Conservation (phyloP, 805 yeast species). For the Wickerhamomyces chambardii region DNA sequence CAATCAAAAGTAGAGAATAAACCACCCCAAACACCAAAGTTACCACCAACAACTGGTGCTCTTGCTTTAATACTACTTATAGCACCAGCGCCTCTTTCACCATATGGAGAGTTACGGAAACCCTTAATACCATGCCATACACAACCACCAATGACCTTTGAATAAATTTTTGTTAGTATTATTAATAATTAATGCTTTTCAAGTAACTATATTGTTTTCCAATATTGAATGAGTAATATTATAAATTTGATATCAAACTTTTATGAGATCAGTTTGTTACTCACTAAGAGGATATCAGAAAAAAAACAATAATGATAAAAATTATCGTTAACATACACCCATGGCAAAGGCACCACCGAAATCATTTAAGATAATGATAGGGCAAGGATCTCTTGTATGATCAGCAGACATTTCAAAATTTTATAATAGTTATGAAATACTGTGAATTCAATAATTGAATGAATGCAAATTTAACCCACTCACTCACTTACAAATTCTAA, state of each 20-base stretch:
- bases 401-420: slow-evolving; percentile 88
- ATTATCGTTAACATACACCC: slow-evolving; percentile 61
- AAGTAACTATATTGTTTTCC: no score
- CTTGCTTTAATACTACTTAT: slow-evolving; percentile 86
- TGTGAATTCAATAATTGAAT: no score
- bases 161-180: neutral
- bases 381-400: slow-evolving; percentile 99
- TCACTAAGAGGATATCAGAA: neutral
- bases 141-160: slow-evolving; percentile 78
- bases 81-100: slow-evolving; percentile 90
- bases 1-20: slow-evolving; percentile 93
- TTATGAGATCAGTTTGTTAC: no score
- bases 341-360: slow-evolving; percentile 99
- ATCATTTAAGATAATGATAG: slow-evolving; percentile 90
- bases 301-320: neutral
- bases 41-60: slow-evolving; percentile 98
- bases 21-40: slow-evolving; percentile 99
- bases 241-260: no score
- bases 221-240: no score
- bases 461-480: no score
- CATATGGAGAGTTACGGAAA: slow-evolving; percentile 94
- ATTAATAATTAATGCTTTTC: neutral
- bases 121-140: slow-evolving; percentile 99
- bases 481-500: no score
- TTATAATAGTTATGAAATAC: neutral